Base-by-base conservation (phyloP, 768 basidiomycete species). In the Termitomyces eurrhizus region DNA sequence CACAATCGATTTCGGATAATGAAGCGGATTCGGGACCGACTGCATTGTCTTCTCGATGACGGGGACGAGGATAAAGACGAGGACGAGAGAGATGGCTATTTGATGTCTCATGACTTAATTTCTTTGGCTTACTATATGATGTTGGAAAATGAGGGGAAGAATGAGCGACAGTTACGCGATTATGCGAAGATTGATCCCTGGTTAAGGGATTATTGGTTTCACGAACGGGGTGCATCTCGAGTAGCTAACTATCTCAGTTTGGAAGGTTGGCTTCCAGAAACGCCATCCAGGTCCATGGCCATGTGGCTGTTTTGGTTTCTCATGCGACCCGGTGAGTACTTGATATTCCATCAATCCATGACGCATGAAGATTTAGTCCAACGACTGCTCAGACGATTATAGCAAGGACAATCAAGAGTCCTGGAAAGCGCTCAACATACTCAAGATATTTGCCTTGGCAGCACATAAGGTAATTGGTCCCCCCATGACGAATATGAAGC, bases 231-330 rank as follows among this genome's bases (percentile, higher is more conserved):
- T 2, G 79, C 84, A 32, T 89, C 88, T 29, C 70, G 71, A 41
- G 82, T 83, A 0, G 73, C 73, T 26, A 66, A 70, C 41, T 70
- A 69, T 44, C 74, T 86, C 26, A 68, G 66, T n/a, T 69, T 64
- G 9, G 80, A 81, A 24, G 62, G 68, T 4, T 92, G 90, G 89
- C 87, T 86, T 0, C 68, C 73, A 41, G 80, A 84, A 52, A 76
- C 80, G 57, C 76, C 77, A 62, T 74, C 77, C 21, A 82, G 79
- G 49, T 76, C 86, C 3, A 69, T 91, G 50, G 88, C 85, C 3
- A 87, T 91, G 83, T 93, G 89, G 90, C 67, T 92, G 18, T 83
- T 89, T 66, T 93, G 90, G 89, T 83, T 89, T 64, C 72, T 92
- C 41, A 69, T 91, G 16, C 77, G 75, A 26, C 81, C 83, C 60